Evolutionary conservation across 345 rosid genomes (phyloP).

Genomic region (Syzygium jambos): DNA sequence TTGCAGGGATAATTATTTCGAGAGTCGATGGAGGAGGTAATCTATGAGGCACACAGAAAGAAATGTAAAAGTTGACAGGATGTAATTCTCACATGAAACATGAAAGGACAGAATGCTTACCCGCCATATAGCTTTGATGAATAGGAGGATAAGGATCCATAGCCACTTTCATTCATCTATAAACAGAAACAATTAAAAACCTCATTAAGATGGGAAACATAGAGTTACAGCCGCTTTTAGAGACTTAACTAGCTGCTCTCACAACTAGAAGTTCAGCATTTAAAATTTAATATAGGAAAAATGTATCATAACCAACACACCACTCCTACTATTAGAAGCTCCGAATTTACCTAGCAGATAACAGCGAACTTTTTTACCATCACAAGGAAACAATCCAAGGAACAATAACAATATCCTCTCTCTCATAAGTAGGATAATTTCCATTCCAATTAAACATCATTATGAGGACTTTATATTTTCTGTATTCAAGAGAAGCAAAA

Average conservation of each 20-base stretch:
- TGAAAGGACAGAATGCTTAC: constrained; percentile 31
- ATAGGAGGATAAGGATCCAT: constrained; percentile 59
- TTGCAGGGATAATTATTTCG: constrained; percentile 78
- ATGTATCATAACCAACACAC: neutral
- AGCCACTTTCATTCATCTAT: constrained; percentile 58
- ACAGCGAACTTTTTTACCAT: neutral
- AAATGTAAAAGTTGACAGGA: neutral
- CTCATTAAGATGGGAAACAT: neutral
- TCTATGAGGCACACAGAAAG: constrained; percentile 21
- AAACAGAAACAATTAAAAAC: neutral
- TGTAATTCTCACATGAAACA: neutral
- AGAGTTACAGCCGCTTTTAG: neutral
- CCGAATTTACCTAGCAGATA: neutral
- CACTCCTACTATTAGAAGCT: neutral
- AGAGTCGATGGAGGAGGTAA: constrained; percentile 44
- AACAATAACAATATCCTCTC: neutral
- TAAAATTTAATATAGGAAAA: neutral
- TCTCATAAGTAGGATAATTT: neutral
- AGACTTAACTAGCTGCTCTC: neutral
- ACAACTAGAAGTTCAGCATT: neutral
- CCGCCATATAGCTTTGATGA: constrained; percentile 69
- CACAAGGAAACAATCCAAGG: neutral
- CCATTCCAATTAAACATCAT: neutral
- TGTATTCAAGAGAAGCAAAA: neutral
- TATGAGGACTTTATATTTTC: neutral